Conservation (phyloP, 169 alveolate species). For the Eimeria tenella region DNA sequence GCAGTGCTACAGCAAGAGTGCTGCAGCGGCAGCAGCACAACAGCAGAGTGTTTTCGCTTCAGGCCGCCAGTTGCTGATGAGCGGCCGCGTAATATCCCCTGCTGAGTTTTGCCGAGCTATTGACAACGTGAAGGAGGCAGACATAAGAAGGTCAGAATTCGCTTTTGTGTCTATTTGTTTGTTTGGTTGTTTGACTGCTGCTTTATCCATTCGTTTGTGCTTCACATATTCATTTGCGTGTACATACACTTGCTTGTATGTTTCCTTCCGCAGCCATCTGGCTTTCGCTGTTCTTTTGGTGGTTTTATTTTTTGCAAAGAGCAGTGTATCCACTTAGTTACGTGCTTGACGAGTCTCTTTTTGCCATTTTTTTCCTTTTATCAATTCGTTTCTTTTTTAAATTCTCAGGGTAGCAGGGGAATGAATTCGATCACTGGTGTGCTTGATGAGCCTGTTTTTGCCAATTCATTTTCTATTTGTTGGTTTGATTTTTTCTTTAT, state of each 20-base stretch:
- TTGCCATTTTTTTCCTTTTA: too few species aligned
- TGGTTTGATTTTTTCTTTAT: too few species aligned
- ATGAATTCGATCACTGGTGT: not conserved
- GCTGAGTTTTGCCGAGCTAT: conserved; percentile 67
- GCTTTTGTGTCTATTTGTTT: not conserved
- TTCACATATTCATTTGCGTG: not conserved
- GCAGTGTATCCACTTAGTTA: too few species aligned
- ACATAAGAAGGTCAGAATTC: conserved; percentile 38
- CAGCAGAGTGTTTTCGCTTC: not conserved
- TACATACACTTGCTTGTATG: not conserved
- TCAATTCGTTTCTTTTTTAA: too few species aligned
- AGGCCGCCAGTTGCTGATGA: conserved; percentile 79
- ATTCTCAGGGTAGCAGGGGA: too few species aligned
- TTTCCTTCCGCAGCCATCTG: not conserved
- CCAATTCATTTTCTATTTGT: not conserved
- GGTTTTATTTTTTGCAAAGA: too few species aligned
- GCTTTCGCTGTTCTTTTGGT: too few species aligned
- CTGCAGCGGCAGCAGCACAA: too few species aligned
- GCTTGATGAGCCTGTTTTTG: not conserved
- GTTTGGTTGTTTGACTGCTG: not conserved
- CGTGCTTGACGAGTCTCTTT: too few species aligned
- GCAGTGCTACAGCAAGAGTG: too few species aligned
- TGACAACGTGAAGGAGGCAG: conserved; percentile 68
- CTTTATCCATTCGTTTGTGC: not conserved
- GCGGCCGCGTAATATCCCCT: conserved; percentile 57